A percentile compares a stretch with the other conserved stretches of the same genome.
phyloP scores from a whole-genome alignment of 345 rosid species.

The Microcos paniculata region DNA sequence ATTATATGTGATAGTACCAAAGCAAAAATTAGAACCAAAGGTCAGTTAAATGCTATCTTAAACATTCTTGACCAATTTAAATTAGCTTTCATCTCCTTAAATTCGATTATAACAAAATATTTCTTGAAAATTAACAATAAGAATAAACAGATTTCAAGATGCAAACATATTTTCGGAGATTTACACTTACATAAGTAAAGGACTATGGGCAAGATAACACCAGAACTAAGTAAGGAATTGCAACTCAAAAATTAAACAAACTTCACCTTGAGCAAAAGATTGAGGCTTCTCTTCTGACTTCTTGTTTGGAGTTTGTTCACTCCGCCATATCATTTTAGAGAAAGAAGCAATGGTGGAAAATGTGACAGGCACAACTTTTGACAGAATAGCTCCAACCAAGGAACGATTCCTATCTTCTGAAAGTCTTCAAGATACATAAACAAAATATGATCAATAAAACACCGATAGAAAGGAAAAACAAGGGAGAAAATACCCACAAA shows the following conservation, averaged over 20 bases:
- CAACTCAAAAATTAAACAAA: background rate
- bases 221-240: background rate
- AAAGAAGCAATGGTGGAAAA: slow-evolving; percentile 89
- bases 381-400: slow-evolving; percentile 84
- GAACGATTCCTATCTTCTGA: slow-evolving; percentile 91
- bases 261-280: slow-evolving; percentile 82
- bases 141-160: background rate
- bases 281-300: slow-evolving; percentile 72
- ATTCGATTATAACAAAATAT: background rate
- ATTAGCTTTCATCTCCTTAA: background rate
- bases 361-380: slow-evolving; percentile 93
- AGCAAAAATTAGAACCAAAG: background rate
- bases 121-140: background rate
- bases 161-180: background rate
- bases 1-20: background rate
- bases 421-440: slow-evolving; percentile 51
- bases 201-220: background rate
- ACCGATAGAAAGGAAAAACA: background rate
- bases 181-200: background rate
- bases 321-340: slow-evolving; percentile 89
- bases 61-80: background rate
- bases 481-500: background rate
- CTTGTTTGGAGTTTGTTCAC: slow-evolving; percentile 53
- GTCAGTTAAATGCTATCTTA: background rate
- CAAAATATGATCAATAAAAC: slow-evolving; percentile 8